Evolutionary conservation across 306 rosid species (phyloP).

Genomic region (Prunus davidiana): DNA sequence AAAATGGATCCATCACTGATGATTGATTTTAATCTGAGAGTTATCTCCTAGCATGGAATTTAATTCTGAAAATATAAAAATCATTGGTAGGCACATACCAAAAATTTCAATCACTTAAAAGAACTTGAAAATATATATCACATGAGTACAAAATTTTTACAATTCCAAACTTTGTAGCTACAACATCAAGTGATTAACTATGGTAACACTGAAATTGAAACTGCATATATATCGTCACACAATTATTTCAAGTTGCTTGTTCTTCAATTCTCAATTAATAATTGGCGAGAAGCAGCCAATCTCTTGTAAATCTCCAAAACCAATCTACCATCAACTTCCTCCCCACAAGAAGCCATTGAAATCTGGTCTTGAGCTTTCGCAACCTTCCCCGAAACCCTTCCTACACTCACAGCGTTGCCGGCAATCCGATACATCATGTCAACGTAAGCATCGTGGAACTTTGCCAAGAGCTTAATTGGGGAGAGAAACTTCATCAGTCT

Average conservation of each 20-base stretch:
- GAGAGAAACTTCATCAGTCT: neutral
- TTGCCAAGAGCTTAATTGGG: slow-evolving; percentile 24
- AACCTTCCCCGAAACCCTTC: slow-evolving; percentile 25
- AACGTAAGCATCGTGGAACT: slow-evolving; percentile 31
- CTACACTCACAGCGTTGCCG: slow-evolving; percentile 10
- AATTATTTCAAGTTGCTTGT: no score
- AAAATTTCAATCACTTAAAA: neutral
- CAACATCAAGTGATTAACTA: neutral
- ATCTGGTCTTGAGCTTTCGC: slow-evolving; percentile 19
- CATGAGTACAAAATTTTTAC: neutral
- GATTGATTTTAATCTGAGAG: neutral
- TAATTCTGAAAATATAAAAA: neutral
- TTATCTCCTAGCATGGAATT: neutral
- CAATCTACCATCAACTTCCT: slow-evolving; percentile 30
- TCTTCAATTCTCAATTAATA: neutral
- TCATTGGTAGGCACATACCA: neutral
- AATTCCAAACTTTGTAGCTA: neutral
- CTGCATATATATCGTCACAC: no score
- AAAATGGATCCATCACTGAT: no score
- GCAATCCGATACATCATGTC: slow-evolving; percentile 36
- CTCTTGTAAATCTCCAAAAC: slow-evolving; percentile 42
- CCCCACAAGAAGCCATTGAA: slow-evolving; percentile 18
- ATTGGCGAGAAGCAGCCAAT: slow-evolving; percentile 27
- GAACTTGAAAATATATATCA: neutral
- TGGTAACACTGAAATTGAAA: no score